Conservation (phyloP, 176 grass and related monocot species). For the Panicum miliaceum region DNA sequence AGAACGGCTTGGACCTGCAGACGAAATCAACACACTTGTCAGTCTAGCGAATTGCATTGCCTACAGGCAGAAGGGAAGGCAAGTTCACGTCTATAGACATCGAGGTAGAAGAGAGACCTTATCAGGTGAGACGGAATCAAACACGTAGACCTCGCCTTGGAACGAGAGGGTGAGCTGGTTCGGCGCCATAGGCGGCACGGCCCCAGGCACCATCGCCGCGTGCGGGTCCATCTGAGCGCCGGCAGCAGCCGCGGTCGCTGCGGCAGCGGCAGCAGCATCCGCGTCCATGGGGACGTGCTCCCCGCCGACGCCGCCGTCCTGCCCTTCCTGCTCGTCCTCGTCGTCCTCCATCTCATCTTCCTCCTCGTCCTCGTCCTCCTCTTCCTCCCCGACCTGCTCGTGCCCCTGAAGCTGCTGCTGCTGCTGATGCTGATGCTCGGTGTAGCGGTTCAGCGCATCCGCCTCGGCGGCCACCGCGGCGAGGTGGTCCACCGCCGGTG, state of each 20-base stretch:
- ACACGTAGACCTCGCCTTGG: constrained; percentile 97
- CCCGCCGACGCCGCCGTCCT: constrained; percentile 36
- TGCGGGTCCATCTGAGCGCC: constrained; percentile 52
- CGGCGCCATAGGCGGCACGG: constrained; percentile 35
- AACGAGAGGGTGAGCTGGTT: constrained; percentile 98
- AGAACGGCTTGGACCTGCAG: constrained; percentile 94
- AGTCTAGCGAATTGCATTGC: not conserved
- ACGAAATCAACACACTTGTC: not conserved
- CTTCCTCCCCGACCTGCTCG: constrained; percentile 10
- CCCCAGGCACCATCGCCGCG: constrained; percentile 35
- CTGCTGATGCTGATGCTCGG: constrained; percentile 7
- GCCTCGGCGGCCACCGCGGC: constrained; percentile 64
- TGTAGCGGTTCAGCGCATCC: constrained; percentile 55
- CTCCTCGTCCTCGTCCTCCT: constrained; percentile 32
- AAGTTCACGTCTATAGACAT: not conserved
- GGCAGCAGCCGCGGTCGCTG: constrained; percentile 42
- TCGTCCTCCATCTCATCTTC: constrained; percentile 40
- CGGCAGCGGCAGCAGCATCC: constrained; percentile 53
- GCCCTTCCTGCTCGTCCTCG: constrained; percentile 40
- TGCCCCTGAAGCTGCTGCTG: not conserved
- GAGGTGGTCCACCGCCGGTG: constrained; percentile 43
- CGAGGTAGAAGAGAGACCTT: constrained; percentile 53
- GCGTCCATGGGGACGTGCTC: constrained; percentile 62
- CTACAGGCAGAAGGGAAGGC: not conserved
- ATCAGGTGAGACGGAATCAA: constrained; percentile 96